Conservation (phyloP, 2,329 filamentous ascomycete genomes). For the Talaromyces sp. region DNA sequence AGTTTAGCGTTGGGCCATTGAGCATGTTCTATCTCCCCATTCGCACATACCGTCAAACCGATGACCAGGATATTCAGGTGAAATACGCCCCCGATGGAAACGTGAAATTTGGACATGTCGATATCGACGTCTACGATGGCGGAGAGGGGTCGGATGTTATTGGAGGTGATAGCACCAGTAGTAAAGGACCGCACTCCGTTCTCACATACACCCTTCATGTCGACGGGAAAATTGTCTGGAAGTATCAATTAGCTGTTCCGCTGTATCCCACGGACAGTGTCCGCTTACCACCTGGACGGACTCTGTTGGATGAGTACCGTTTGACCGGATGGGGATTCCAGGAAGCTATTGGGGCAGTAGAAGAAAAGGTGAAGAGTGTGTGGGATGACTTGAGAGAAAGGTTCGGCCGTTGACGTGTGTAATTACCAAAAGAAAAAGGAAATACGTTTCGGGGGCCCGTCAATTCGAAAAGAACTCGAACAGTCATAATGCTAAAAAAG, state of each 20-base stretch:
- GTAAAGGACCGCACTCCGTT: conserved; percentile 44
- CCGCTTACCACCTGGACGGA: conserved; percentile 24
- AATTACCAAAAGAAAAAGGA: background rate
- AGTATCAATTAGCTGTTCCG: conserved; percentile 36
- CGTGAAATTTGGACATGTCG: conserved; percentile 80
- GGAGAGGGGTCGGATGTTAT: conserved; percentile 24
- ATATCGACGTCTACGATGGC: conserved; percentile 61
- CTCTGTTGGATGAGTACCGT: conserved; percentile 23
- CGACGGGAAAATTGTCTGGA: conserved; percentile 76
- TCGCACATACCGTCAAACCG: conserved; percentile 74
- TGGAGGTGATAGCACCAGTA: background rate
- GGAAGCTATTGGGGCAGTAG: conserved; percentile 17
- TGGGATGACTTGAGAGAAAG: conserved; percentile 10
- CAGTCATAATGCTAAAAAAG: background rate
- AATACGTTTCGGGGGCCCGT: no score
- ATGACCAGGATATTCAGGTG: conserved; percentile 75
- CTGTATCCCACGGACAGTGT: conserved; percentile 12
- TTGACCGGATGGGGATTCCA: conserved; percentile 16
- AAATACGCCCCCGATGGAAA: conserved; percentile 80
- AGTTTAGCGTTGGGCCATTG: conserved; percentile 86
- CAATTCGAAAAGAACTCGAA: no score
- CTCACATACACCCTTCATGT: conserved; percentile 78
- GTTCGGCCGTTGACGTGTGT: conserved; percentile 9
- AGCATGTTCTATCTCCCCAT: conserved; percentile 92
- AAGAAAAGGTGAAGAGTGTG: conserved; percentile 12